Evolutionary conservation across 2,329 filamentous ascomycete species (phyloP), one percentile per base, ranked within the genome.

Genomic region (Pyrenochaeta sp.): DNA sequence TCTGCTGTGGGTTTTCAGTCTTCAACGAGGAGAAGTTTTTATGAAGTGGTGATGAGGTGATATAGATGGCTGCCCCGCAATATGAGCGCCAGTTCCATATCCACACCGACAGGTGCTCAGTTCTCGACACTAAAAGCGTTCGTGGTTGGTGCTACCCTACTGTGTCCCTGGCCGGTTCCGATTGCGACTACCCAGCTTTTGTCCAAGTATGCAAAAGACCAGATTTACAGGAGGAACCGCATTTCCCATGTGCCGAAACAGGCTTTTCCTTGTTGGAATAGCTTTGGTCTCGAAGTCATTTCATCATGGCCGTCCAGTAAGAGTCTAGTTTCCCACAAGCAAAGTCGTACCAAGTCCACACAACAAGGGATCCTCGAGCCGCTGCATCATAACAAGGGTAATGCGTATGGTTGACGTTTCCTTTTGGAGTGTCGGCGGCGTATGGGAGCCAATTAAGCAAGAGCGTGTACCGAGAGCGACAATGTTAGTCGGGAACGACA

Each of bases 221-320:
- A 61, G 66, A 51, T 64, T 59, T 57, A 59, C 66, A 67, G 67
- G 50, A 45, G 51, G 25, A 52, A 60, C 58, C 52, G 49, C 50
- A 55, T 62, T 48, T 65, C 24, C 57, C 62, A 64, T 67, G 55
- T 66, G 59, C 57, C 55, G 58, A 60, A 61, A 59, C 67, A 65
- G 65, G 64, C 28, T 60, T 63, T 62, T n/a, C 52, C 62, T 19
- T 59, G 62, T 54, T 58, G 47, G 32, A 28, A 46, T 36, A 46
- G 42, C 54, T 53, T 46, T 61, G 50, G 25, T 51, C 45, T 55
- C 25, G 45, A 62, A 70, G 71, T 73, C 71, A 67, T 74, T 67
- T 67, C 72, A 74, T 75, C 72, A 75, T 75, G 59, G 59, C 44
- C 56, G 58, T 50, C 66, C 66, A 64, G 61, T 72, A 68, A 57